A percentile compares a stretch with the other conserved stretches of the same genome.
phyloP scores from a whole-genome alignment of 805 yeast species.

The Starmerella khaoyaiensis region DNA sequence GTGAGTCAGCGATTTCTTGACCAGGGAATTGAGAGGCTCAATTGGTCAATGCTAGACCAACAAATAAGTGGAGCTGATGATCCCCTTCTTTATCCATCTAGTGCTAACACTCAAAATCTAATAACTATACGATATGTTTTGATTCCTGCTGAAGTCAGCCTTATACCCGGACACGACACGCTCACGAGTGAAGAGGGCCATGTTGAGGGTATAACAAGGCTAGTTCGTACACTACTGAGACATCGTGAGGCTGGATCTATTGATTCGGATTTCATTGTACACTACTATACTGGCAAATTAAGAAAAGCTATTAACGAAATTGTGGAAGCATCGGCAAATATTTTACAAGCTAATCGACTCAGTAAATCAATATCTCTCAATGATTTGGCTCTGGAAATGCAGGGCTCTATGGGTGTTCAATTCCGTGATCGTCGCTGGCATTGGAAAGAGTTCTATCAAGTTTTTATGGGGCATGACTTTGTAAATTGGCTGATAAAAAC shows the following conservation, averaged over 20 bases:
- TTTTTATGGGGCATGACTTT: conserved; percentile 75
- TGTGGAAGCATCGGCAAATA: conserved; percentile 30
- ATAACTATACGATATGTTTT: conserved; percentile 74
- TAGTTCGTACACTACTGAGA: conserved; percentile 17
- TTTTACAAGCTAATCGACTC: conserved; percentile 18
- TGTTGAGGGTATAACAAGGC: conserved; percentile 58
- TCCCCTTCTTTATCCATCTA: conserved; percentile 35
- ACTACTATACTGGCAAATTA: conserved; percentile 77
- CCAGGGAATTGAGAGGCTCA: conserved; percentile 32
- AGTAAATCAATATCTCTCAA: conserved; percentile 32
- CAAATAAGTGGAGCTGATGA: conserved; percentile 85
- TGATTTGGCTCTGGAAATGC: conserved; percentile 52
- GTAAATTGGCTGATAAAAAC: conserved; percentile 75
- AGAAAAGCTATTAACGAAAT: conserved; percentile 49
- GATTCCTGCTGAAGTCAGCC: conserved; percentile 43
- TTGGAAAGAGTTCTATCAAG: conserved; percentile 58
- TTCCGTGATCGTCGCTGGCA: conserved; percentile 85
- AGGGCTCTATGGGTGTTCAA: conserved; percentile 46
- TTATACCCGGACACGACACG: conserved; percentile 47
- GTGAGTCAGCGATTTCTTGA: conserved; percentile 45
- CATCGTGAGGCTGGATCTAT: conserved; percentile 15
- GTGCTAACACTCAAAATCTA: conserved; percentile 36
- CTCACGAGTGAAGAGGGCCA: conserved; percentile 75
- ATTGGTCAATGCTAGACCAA: conserved; percentile 91
- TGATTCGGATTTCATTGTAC: conserved; percentile 21